A percentile compares a stretch with the other conserved stretches of the same genome.
phyloP scores from a whole-genome alignment of 768 basidiomycete genomes.

The Trametes villosa region DNA sequence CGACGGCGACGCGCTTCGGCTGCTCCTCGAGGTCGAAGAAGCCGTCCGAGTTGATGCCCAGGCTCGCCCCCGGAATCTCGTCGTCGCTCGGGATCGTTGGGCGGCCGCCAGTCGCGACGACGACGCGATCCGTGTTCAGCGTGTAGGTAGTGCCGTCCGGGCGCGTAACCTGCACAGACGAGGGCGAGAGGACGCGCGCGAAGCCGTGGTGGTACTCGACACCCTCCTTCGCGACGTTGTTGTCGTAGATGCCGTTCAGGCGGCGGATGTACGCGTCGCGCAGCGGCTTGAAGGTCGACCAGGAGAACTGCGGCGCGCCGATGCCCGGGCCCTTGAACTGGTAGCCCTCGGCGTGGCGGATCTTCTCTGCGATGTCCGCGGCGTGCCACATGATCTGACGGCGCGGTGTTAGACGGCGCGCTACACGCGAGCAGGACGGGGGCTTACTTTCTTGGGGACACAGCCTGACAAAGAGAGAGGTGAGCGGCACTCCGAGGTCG shows the following conservation, averaged over 20 bases:
- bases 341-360: slow-evolving; percentile 77
- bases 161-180: slow-evolving; percentile 71
- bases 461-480: slow-evolving; percentile 60
- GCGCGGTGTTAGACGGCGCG: background rate
- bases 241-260: slow-evolving; percentile 91
- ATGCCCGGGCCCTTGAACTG: slow-evolving; percentile 64
- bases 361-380: slow-evolving; percentile 85
- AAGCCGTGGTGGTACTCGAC: slow-evolving; percentile 87
- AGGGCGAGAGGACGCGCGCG: slow-evolving; percentile 72
- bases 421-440: background rate
- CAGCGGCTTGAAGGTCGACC: slow-evolving; percentile 89
- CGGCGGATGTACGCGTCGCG: slow-evolving; percentile 93
- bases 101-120: slow-evolving; percentile 84
- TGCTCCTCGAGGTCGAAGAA: slow-evolving; percentile 93
- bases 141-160: slow-evolving; percentile 72
- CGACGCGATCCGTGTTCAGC: slow-evolving; percentile 76
- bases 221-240: slow-evolving; percentile 82
- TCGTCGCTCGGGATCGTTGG: slow-evolving; percentile 81
- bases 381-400: slow-evolving; percentile 96
- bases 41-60: slow-evolving; percentile 92
- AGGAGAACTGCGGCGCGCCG: slow-evolving; percentile 72
- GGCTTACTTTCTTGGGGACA: slow-evolving; percentile 90
- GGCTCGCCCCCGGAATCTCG: slow-evolving; percentile 84
- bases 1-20: slow-evolving; percentile 90
- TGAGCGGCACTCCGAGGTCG: background rate